phyloP scores from a whole-genome alignment of 73 alveolate species.

The Paraurostyla sp. region DNA sequence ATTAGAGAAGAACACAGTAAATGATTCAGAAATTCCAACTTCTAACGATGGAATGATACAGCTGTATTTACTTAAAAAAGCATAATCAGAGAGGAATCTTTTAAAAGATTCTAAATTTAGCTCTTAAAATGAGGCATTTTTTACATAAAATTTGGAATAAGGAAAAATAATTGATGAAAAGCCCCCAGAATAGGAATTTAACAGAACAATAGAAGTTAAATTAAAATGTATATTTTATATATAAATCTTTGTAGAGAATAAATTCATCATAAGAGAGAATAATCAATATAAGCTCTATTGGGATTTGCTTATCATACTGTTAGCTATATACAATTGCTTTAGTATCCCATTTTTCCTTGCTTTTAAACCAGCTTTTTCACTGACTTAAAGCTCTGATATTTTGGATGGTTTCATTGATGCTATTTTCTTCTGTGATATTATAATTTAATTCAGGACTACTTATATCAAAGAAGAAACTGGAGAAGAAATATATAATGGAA shows the following conservation, averaged over 20 bases:
- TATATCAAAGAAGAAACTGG: conserved; percentile 31
- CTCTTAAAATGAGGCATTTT: no score
- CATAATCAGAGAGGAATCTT: no score
- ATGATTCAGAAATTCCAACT: not conserved
- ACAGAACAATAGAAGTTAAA: not conserved
- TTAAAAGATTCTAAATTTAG: no score
- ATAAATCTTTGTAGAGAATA: not conserved
- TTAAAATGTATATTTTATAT: not conserved
- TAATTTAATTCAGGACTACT: conserved; percentile 51
- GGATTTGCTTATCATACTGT: conserved; percentile 44
- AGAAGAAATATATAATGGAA: conserved; percentile 36
- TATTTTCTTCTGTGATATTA: conserved; percentile 13
- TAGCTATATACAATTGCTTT: conserved; percentile 56
- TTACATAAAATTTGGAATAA: no score
- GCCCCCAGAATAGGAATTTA: no score
- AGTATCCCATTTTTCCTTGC: conserved; percentile 61
- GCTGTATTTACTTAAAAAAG: no score
- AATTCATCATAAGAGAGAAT: conserved; percentile 21
- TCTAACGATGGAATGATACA: no score
- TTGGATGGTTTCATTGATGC: conserved; percentile 6
- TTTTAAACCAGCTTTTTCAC: conserved; percentile 1
- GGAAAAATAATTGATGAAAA: no score
- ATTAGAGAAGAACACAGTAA: not conserved
- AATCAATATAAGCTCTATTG: not conserved
- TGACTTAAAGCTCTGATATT: not conserved